These are phyloP conservation scores for Tubosaeta sp. DNA, from an alignment of 768 basidiomycete species.

Conservation along the genomic window DNA sequence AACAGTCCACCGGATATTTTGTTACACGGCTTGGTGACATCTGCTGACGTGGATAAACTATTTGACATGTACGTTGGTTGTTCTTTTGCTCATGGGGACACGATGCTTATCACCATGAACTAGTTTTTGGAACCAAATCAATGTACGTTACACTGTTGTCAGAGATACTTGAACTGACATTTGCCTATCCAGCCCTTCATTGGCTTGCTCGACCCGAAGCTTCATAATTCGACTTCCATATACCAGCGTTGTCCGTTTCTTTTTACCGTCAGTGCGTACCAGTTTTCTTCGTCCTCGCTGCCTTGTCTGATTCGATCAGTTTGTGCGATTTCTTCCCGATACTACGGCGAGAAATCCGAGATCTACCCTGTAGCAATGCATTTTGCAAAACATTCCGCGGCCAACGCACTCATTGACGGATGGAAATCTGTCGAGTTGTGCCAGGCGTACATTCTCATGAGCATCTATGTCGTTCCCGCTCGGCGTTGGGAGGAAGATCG, in stretches of 20 bases:
- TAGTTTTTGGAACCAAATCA: conserved; percentile 69
- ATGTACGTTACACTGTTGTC: conserved; percentile 41
- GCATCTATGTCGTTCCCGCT: conserved; percentile 74
- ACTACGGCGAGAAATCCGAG: conserved; percentile 73
- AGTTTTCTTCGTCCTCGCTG: not conserved
- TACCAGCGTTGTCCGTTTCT: conserved; percentile 86
- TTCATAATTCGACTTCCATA: conserved; percentile 76
- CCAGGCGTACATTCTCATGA: conserved; percentile 90
- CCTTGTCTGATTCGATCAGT: conserved; percentile 38
- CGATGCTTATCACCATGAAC: not conserved
- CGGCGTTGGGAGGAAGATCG: conserved; percentile 87
- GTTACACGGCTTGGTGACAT: conserved; percentile 72
- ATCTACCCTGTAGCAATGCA: conserved; percentile 89
- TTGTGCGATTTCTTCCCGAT: conserved; percentile 83
- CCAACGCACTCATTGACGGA: conserved; percentile 74
- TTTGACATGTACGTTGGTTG: conserved; percentile 66
- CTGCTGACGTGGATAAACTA: conserved; percentile 76
- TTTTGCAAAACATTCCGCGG: conserved; percentile 79
- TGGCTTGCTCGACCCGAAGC: conserved; percentile 71
- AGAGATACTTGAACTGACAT: conserved; percentile 1
- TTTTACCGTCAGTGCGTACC: conserved; percentile 74
- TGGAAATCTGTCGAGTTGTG: conserved; percentile 86
- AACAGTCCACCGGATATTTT: conserved; percentile 80
- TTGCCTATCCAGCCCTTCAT: conserved; percentile 47
- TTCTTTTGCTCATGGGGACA: not conserved